A percentile compares a stretch with the other conserved stretches of the same genome.
Conservation (phyloP, 169 alveolate species). For the Besnoitia besnoiti region DNA sequence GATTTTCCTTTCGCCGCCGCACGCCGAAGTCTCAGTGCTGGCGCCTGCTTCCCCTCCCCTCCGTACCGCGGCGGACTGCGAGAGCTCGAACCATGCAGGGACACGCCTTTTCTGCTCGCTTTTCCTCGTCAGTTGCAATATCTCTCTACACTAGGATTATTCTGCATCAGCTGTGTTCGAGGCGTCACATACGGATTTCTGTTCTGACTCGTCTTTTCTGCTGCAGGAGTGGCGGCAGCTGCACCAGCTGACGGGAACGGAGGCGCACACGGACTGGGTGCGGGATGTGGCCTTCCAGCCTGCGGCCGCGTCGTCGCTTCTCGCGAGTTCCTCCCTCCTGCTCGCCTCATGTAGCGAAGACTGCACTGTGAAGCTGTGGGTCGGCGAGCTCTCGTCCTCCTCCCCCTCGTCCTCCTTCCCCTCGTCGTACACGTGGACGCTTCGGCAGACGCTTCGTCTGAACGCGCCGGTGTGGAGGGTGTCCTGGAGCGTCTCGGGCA, state of each 20-base stretch:
- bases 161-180: too few species aligned
- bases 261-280: constrained; percentile 86
- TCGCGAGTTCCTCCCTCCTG: constrained; percentile 65
- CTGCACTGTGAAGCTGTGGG: constrained; percentile 74
- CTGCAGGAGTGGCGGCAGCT: constrained; percentile 47
- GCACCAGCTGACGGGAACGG: constrained; percentile 54
- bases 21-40: too few species aligned
- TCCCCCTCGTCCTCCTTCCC: neutral
- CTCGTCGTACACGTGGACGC: constrained; percentile 62
- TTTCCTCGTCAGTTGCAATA: too few species aligned
- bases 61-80: too few species aligned
- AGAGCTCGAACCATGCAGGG: too few species aligned
- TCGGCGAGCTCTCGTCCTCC: constrained; percentile 10
- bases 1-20: too few species aligned
- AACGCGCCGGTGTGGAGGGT: constrained; percentile 78
- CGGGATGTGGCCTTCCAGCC: constrained; percentile 92
- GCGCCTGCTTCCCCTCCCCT: too few species aligned
- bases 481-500: constrained; percentile 79
- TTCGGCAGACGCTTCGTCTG: constrained; percentile 69
- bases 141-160: too few species aligned
- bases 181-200: too few species aligned
- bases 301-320: constrained; percentile 69
- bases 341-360: constrained; percentile 85
- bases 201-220: too few species aligned
- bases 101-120: too few species aligned